A percentile compares a stretch with the other conserved stretches of the same genome.
phyloP scores from a whole-genome alignment of 345 rosid genomes.

The Acer saccharum region DNA sequence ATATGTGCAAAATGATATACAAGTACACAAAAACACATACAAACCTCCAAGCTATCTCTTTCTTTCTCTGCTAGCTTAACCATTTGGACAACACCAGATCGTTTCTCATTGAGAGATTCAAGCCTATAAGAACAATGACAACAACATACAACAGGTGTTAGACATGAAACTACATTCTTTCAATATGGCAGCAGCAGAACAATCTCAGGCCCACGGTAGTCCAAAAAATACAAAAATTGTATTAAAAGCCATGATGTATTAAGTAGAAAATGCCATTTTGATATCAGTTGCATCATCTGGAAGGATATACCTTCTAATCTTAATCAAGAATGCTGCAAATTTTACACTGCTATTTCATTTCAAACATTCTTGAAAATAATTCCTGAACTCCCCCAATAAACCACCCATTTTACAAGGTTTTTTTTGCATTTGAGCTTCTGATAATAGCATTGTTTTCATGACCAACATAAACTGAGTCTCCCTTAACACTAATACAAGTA shows the following conservation, averaged over 20 bases:
- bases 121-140: slow-evolving; percentile 47
- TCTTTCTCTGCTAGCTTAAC: slow-evolving; percentile 97
- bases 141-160: slow-evolving; percentile 17
- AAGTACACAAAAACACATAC: slow-evolving; percentile 26
- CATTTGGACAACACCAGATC: slow-evolving; percentile 98
- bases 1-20: slow-evolving; percentile 4
- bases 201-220: background rate
- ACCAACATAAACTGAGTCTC: background rate
- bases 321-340: background rate
- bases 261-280: background rate
- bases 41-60: slow-evolving; percentile 92
- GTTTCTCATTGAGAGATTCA: slow-evolving; percentile 82
- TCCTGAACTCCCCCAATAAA: background rate
- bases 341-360: background rate
- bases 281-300: background rate
- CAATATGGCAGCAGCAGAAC: background rate
- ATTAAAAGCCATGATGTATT: background rate
- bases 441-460: background rate
- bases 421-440: background rate
- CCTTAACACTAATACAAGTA: background rate
- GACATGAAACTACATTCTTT: background rate
- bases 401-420: background rate
- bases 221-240: background rate
- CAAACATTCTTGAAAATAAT: background rate
- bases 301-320: background rate